These are phyloP conservation scores for Aspergillus quadricinctus DNA, from an alignment of 2,329 filamentous ascomycete species.

Conservation along the genomic window DNA sequence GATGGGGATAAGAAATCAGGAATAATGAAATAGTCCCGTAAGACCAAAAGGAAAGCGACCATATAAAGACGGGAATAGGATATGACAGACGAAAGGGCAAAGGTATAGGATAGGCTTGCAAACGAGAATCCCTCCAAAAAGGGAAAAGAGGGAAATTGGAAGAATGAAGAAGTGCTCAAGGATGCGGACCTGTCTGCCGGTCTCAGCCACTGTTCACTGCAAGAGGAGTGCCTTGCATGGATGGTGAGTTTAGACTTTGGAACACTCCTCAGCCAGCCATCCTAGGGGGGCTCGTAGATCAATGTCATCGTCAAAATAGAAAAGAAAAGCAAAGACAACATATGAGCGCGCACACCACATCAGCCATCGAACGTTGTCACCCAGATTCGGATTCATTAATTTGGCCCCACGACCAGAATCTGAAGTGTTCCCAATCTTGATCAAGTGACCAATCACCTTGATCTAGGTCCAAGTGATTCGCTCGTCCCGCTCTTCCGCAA, in stretches of 20 bases:
- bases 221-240: neutral
- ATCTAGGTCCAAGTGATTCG: neutral
- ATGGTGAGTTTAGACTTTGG: neutral
- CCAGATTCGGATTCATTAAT: neutral
- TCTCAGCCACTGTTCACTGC: neutral
- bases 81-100: conserved; percentile 12
- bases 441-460: neutral
- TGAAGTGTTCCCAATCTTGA: neutral
- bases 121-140: neutral
- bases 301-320: conserved; percentile 12
- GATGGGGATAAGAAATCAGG: conserved; percentile 14
- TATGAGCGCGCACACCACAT: neutral
- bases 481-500: neutral
- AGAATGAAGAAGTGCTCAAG: neutral
- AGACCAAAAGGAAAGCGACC: conserved; percentile 28
- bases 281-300: neutral
- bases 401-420: neutral
- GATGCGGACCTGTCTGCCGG: neutral
- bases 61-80: conserved; percentile 24
- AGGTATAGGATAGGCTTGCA: neutral
- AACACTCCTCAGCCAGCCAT: neutral
- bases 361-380: neutral
- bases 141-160: neutral
- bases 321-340: conserved; percentile 14
- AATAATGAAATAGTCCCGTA: conserved; percentile 30